Base-by-base conservation (phyloP, 495 filamentous ascomycete genomes). In the Hyaloscypha variabilis region DNA sequence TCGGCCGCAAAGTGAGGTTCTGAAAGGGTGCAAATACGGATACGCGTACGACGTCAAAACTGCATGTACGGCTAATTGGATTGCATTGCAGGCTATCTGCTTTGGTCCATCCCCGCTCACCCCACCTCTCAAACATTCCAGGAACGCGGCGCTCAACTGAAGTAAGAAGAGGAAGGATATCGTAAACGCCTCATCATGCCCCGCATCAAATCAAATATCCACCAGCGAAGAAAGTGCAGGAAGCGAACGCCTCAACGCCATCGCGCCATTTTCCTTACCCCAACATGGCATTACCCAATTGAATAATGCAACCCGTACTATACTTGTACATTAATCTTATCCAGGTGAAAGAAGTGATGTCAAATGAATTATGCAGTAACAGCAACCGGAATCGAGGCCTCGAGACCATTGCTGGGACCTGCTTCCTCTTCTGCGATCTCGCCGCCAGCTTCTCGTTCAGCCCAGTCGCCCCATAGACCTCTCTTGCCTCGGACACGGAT, bases 401-500 rank as follows among this genome's bases (percentile, higher is more conserved):
- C 66, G n/a, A 71, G 60, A 46, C 66, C 56, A 24, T 30, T 17
- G 34, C 51, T 66, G 11, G 66, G 66, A 55, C 63, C 63, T 17
- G 62, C 36, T 30, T 65, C 53, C 56, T 72, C 70, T 51, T 72
- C 67, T 59, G 65, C 71, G 25, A 72, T 72, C 51, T 86, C 83
- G 46, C 83, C 83, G 24, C 83, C 88, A 57, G 90, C 90, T 71
- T 89, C 89, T 62, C 87, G 87, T 79, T 97, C 95, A 2, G 95
- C 96, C 95, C 96, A 98, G 25, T 87, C 85, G 29, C 94, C 95
- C 94, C 95, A 99, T 28, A 99, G 83, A 23, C 90, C 93, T 68
- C 92, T 86, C 84, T 97, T 97, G 63, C 88, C 91, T 58, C 90
- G 84, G 55, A 99, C 90, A 49, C 88, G 79, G 68, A 99, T 90